Evolutionary conservation across 345 rosid species (phyloP).

Genomic region (Rhodamnia argentea): DNA sequence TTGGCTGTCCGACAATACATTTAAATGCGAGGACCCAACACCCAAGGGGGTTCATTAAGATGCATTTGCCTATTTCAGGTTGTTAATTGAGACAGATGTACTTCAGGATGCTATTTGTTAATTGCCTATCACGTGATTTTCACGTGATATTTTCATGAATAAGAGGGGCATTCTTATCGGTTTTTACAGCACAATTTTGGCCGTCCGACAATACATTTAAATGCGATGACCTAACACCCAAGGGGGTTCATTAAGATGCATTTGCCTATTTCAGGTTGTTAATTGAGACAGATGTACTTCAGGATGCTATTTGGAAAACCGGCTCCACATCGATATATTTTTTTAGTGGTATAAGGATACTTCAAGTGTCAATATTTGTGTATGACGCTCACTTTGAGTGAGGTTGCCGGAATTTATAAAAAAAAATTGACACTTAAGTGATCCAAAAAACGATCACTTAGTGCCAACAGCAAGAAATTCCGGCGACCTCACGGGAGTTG

Average conservation of each 20-base stretch:
- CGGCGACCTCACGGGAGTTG: too few species aligned
- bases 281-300: not conserved
- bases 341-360: too few species aligned
- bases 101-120: too few species aligned
- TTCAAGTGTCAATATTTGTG: too few species aligned
- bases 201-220: not conserved
- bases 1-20: not conserved
- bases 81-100: not conserved
- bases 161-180: not conserved
- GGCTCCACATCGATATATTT: accelerated
- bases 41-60: not conserved
- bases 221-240: not conserved
- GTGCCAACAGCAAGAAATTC: too few species aligned
- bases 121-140: not conserved
- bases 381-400: too few species aligned
- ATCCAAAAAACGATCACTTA: too few species aligned
- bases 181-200: not conserved
- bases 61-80: not conserved
- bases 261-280: not conserved
- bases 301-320: not conserved
- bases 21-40: not conserved
- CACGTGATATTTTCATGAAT: not conserved
- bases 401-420: too few species aligned
- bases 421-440: too few species aligned
- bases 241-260: not conserved